Evolutionary conservation across 2,329 filamentous ascomycete genomes (phyloP).

Genomic region (Westerdykella aurantiaca): DNA sequence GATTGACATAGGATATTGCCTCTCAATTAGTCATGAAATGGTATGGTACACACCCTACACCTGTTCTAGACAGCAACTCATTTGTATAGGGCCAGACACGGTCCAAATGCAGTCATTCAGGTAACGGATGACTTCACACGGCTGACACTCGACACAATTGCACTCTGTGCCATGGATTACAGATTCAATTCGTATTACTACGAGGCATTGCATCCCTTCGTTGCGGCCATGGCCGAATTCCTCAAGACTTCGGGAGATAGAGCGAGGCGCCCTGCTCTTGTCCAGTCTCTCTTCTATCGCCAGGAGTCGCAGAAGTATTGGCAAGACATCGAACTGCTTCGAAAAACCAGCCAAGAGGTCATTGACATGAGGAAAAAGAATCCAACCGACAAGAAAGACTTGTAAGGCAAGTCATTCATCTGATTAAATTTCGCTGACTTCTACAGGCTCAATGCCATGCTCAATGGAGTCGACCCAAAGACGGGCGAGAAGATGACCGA

Average conservation of each 20-base stretch:
- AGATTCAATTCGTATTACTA: slow-evolving; percentile 40
- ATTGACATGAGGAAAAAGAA: slow-evolving; percentile 52
- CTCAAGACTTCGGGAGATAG: slow-evolving; percentile 33
- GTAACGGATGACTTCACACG: slow-evolving; percentile 38
- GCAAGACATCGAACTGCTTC: slow-evolving; percentile 49
- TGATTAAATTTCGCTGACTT: background rate
- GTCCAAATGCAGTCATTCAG: slow-evolving; percentile 26
- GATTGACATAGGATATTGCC: slow-evolving; percentile 62
- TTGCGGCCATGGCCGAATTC: slow-evolving; percentile 37
- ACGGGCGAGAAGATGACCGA: slow-evolving; percentile 55
- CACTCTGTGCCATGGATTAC: slow-evolving; percentile 38
- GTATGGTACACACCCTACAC: background rate
- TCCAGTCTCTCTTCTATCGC: slow-evolving; percentile 30
- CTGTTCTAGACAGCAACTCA: background rate
- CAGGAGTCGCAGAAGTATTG: slow-evolving; percentile 46
- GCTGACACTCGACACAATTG: slow-evolving; percentile 35
- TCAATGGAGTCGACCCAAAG: slow-evolving; percentile 56
- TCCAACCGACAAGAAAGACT: slow-evolving; percentile 53
- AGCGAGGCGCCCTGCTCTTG: slow-evolving; percentile 24
- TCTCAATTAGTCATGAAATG: slow-evolving; percentile 62
- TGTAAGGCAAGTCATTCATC: slow-evolving; percentile 22
- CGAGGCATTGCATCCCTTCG: slow-evolving; percentile 33
- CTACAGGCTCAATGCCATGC: slow-evolving; percentile 48
- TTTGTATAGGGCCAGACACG: slow-evolving; percentile 47
- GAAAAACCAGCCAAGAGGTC: slow-evolving; percentile 52